Conservation (phyloP, 1,284 basidiomycete genomes). For the Peniophora sp. region DNA sequence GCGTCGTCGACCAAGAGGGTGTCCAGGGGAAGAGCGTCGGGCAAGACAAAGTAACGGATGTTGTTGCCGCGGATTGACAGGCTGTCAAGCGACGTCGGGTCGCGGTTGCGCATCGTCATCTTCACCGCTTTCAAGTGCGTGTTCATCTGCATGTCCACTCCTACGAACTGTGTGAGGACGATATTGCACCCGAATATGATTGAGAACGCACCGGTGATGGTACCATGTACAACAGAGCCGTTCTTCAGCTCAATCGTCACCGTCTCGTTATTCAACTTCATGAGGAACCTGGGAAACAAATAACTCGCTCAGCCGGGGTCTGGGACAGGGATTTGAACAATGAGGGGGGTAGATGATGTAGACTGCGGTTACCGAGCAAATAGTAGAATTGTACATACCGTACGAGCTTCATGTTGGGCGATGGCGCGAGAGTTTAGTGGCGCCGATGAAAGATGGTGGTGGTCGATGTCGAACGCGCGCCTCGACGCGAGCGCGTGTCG, state of each 20-base stretch:
- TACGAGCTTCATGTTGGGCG: conserved; percentile 40
- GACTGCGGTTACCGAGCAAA: conserved; percentile 10
- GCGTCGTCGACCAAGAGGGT: conserved; percentile 96
- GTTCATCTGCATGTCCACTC: conserved; percentile 97
- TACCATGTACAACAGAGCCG: conserved; percentile 91
- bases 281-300: conserved; percentile 71
- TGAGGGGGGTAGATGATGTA: conserved; percentile 4
- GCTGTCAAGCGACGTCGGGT: conserved; percentile 75
- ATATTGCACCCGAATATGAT: neutral
- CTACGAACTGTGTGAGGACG: conserved; percentile 29
- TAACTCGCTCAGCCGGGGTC: neutral
- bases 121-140: conserved; percentile 96
- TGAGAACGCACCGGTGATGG: conserved; percentile 78
- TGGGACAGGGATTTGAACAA: conserved; percentile 5
- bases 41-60: conserved; percentile 91
- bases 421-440: neutral
- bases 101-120: conserved; percentile 86
- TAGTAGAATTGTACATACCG: conserved; percentile 24
- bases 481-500: too few relatives aligned
- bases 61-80: conserved; percentile 91
- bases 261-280: conserved; percentile 99
- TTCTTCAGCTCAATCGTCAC: conserved; percentile 99
- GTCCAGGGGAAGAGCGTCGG: conserved; percentile 93
- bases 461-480: neutral
- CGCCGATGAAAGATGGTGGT: neutral